Evolutionary conservation across 805 yeast genomes (phyloP), one percentile per base, ranked within the genome.

Genomic region (Priceomyces medius): DNA sequence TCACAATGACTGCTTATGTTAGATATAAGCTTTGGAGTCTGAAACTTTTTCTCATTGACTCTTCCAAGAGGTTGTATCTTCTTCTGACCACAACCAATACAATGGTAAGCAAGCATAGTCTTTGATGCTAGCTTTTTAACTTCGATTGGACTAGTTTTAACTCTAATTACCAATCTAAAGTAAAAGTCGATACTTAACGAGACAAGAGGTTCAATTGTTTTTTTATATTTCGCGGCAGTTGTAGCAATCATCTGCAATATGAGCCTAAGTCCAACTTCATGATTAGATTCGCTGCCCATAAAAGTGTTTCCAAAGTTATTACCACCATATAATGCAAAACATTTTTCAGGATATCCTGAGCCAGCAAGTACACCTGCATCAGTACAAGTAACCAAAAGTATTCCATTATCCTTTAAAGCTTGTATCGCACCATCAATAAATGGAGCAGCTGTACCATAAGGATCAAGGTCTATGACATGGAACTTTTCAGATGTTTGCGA

Each of bases 401-500:
- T 55, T 1, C 98, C 99, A 42, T 83, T 90, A 50, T 90, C 89
- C 37, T 76, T 77, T n/a, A 90, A 77, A 23, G 83, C 70, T 55
- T 88, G 95, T 23, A 93, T 71, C 0, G 98, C 97, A 23, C 93
- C 80, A 60, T 93, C 99, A 20, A 93, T 74, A 59, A 93, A 93
- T 6, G 99, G 99, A 0, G 97, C 80, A 0, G 97, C 99, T 0
- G 97, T 85, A 21, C 99, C 99, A 58, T 93, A 93, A 0, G 99
- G 99, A 63, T 93, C 99, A 38, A 93, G 73, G 64, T 93, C 99
- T 43, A 93, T 80, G 3, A 88, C 86, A 58, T 93, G 96, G 64
- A 84, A 89, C 39, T 71, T 69, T 19, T 67, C 73, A 13, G 56
- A 63, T 37, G 66, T 58, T 44, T 65, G 56, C 5, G 60, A 58